Conservation (phyloP, 305 asterid species). For the Fraxinus nigra region DNA sequence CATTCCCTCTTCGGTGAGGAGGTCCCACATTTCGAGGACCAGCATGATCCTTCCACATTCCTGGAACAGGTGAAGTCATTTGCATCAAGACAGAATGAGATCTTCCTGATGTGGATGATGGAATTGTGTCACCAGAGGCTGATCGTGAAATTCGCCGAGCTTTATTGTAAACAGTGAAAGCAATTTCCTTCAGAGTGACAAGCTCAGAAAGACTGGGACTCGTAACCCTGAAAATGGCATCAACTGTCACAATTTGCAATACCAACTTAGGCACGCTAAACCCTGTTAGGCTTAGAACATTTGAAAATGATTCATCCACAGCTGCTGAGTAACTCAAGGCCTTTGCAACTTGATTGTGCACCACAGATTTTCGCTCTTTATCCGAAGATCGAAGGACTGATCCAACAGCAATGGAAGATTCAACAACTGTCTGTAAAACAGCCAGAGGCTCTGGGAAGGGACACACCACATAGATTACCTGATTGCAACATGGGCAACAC, state of each 20-base stretch:
- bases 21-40: constrained; percentile 72
- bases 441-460: constrained; percentile 99
- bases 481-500: constrained; percentile 21
- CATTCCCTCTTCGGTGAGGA: constrained; percentile 81
- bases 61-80: constrained; percentile 67
- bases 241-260: constrained; percentile 93
- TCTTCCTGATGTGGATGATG: constrained; percentile 63
- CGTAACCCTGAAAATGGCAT: constrained; percentile 91
- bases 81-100: constrained; percentile 75
- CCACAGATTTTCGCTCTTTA: constrained; percentile 80
- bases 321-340: constrained; percentile 88
- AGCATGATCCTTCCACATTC: constrained; percentile 95
- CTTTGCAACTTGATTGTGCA: constrained; percentile 97
- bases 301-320: constrained; percentile 88
- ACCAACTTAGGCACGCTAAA: constrained; percentile 91
- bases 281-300: constrained; percentile 85
- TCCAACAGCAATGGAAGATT: constrained; percentile 89
- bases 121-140: constrained; percentile 55
- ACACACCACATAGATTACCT: constrained; percentile 97
- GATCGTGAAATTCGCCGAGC: constrained; percentile 86
- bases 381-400: constrained; percentile 83
- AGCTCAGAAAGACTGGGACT: constrained; percentile 86
- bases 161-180: constrained; percentile 95
- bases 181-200: constrained; percentile 81
- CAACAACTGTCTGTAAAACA: constrained; percentile 87